Evolutionary conservation across 768 basidiomycete genomes (phyloP).

Genomic region (Suillus subaureus): DNA sequence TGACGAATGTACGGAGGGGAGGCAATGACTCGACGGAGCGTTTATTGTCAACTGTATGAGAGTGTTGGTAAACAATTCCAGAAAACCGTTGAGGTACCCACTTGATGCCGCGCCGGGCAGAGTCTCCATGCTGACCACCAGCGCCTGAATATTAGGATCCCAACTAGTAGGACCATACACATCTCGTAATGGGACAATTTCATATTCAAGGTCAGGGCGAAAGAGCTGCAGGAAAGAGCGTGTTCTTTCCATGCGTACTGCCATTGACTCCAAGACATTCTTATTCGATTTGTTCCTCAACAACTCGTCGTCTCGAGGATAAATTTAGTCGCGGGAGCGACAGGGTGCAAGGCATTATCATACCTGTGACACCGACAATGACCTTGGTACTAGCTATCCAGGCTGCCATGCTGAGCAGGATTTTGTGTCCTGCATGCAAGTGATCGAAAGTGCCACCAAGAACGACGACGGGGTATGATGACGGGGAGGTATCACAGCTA

Average conservation of each 20-base stretch:
- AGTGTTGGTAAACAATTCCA: constrained; percentile 1
- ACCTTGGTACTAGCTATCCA: constrained; percentile 80
- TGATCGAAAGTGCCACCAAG: constrained; percentile 98
- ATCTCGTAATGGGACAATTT: constrained; percentile 77
- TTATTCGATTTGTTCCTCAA: constrained; percentile 72
- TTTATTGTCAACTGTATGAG: constrained; percentile 58
- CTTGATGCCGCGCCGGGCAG: constrained; percentile 71
- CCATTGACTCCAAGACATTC: constrained; percentile 65
- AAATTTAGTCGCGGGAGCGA: constrained; percentile 15
- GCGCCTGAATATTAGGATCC: constrained; percentile 86
- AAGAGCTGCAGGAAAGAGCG: constrained; percentile 73
- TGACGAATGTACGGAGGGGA: constrained; percentile 68
- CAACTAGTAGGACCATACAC: constrained; percentile 90
- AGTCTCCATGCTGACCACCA: constrained; percentile 93
- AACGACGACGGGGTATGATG: constrained; percentile 66
- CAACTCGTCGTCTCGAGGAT: constrained; percentile 61
- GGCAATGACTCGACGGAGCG: constrained; percentile 60
- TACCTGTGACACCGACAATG: constrained; percentile 89
- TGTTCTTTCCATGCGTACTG: constrained; percentile 55
- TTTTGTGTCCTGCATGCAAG: constrained; percentile 96
- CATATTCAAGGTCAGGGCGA: constrained; percentile 61
- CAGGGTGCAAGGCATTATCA: constrained; percentile 22
- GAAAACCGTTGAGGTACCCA: constrained; percentile 39
- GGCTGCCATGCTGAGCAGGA: constrained; percentile 89
- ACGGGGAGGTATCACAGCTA: constrained; percentile 7